Evolutionary conservation across 371 early-diverging fungal species (phyloP).

Genomic region (Spraguea lophii): DNA sequence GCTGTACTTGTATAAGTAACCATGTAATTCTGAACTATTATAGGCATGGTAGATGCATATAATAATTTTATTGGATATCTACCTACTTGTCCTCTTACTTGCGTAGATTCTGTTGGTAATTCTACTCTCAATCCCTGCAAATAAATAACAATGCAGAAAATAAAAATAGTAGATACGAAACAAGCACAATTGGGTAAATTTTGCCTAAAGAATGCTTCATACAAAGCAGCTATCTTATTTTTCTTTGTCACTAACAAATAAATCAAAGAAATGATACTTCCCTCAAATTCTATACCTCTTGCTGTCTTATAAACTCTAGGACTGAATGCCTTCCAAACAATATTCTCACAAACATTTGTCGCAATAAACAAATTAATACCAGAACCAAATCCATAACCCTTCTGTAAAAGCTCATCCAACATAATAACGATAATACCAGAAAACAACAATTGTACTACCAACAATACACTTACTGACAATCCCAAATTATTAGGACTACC

Average conservation of each 20-base stretch:
- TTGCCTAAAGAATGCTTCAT: conserved; percentile 85
- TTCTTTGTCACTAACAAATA: conserved; percentile 74
- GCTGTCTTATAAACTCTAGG: conserved; percentile 85
- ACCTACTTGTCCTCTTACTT: conserved; percentile 78
- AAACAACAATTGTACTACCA: conserved; percentile 80
- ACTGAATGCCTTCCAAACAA: conserved; percentile 92
- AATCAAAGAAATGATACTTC: conserved; percentile 78
- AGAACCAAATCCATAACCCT: conserved; percentile 99
- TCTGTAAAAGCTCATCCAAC: conserved; percentile 94
- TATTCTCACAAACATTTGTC: conserved; percentile 91
- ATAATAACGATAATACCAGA: conserved; percentile 86
- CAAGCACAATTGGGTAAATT: conserved; percentile 85
- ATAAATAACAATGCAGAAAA: conserved; percentile 87
- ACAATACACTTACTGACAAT: conserved; percentile 64
- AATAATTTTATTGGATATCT: conserved; percentile 93
- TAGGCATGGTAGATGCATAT: conserved; percentile 98
- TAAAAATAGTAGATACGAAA: conserved; percentile 62
- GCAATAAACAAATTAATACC: conserved; percentile 98
- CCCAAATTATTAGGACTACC: conserved; percentile 80
- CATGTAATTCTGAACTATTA: conserved; percentile 91
- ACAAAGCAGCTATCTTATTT: conserved; percentile 84
- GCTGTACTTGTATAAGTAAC: conserved; percentile 77
- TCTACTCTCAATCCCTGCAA: conserved; percentile 96
- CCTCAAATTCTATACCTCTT: conserved; percentile 93
- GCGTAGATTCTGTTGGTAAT: conserved; percentile 81